These are phyloP conservation scores for Pyrenophora seminiperda DNA, from an alignment of 2,329 filamentous ascomycete genomes.

Conservation along the genomic window DNA sequence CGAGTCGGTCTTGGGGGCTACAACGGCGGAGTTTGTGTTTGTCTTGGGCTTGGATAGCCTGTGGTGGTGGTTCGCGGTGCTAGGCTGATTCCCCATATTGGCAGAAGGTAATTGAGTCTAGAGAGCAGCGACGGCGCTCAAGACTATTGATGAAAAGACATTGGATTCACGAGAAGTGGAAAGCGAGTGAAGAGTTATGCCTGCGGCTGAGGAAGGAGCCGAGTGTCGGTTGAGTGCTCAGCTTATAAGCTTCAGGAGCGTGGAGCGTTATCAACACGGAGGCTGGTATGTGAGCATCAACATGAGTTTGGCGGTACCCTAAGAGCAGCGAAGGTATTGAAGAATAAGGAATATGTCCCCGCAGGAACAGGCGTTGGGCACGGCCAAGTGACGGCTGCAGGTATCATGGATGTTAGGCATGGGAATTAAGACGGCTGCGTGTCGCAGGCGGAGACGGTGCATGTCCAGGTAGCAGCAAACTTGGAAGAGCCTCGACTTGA, in stretches of 20 bases:
- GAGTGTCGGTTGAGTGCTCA: conserved; percentile 14
- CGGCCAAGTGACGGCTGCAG: conserved; percentile 22
- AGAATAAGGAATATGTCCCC: conserved; percentile 19
- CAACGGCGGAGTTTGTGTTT: conserved; percentile 38
- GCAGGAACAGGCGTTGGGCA: conserved; percentile 20
- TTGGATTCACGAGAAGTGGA: conserved; percentile 17
- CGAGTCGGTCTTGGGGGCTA: conserved; percentile 25
- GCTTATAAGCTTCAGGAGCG: conserved; percentile 16
- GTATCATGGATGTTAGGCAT: conserved; percentile 19
- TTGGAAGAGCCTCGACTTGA: conserved; percentile 42
- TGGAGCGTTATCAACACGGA: conserved; percentile 19
- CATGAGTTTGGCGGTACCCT: conserved; percentile 18
- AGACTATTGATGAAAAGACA: conserved; percentile 14
- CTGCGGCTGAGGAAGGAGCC: conserved; percentile 19
- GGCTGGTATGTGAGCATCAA: conserved; percentile 22
- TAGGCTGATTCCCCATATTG: conserved; percentile 43
- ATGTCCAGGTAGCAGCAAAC: conserved; percentile 40
- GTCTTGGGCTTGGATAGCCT: conserved; percentile 46
- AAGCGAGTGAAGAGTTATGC: conserved; percentile 13
- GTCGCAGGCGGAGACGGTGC: conserved; percentile 26
- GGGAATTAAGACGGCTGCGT: conserved; percentile 27
- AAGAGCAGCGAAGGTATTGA: conserved; percentile 20
- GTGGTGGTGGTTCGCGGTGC: conserved; percentile 33
- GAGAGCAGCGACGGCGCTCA: conserved; percentile 34
- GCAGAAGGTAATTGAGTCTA: conserved; percentile 16